phyloP scores from a whole-genome alignment of 495 filamentous ascomycete species.

The Melanomma pulvis-pyrius region DNA sequence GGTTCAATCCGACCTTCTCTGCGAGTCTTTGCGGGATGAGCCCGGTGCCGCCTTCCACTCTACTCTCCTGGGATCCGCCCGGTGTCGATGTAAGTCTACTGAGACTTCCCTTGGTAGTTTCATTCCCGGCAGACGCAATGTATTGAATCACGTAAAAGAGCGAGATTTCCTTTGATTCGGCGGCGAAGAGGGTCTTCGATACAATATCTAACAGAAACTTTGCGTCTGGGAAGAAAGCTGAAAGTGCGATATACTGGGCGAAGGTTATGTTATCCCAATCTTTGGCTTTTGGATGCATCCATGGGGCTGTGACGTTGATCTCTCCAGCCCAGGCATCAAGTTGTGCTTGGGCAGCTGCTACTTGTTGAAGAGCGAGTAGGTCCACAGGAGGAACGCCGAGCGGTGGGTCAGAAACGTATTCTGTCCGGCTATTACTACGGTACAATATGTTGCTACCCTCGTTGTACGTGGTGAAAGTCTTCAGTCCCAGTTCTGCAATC shows the following conservation, averaged over 20 bases:
- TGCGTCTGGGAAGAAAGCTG: background rate
- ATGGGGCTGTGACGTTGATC: constrained; percentile 6
- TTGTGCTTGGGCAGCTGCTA: background rate
- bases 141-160: constrained; percentile 35
- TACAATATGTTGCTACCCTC: background rate
- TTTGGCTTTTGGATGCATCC: constrained; percentile 4
- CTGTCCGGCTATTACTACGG: background rate
- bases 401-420: background rate
- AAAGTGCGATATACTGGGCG: background rate
- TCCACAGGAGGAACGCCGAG: background rate
- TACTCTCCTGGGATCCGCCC: constrained; percentile 36
- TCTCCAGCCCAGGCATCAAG: background rate
- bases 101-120: constrained; percentile 25
- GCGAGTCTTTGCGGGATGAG: constrained; percentile 30
- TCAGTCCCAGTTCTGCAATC: background rate
- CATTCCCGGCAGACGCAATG: constrained; percentile 38
- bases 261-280: constrained; percentile 3
- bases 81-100: constrained; percentile 24
- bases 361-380: background rate
- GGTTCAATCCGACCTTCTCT: constrained; percentile 14
- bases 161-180: constrained; percentile 26
- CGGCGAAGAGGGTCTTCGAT: background rate
- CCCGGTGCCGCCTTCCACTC: constrained; percentile 32
- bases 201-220: background rate
- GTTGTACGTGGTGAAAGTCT: background rate